Evolutionary conservation across 345 rosid species (phyloP).

Genomic region (Populus euphratica): DNA sequence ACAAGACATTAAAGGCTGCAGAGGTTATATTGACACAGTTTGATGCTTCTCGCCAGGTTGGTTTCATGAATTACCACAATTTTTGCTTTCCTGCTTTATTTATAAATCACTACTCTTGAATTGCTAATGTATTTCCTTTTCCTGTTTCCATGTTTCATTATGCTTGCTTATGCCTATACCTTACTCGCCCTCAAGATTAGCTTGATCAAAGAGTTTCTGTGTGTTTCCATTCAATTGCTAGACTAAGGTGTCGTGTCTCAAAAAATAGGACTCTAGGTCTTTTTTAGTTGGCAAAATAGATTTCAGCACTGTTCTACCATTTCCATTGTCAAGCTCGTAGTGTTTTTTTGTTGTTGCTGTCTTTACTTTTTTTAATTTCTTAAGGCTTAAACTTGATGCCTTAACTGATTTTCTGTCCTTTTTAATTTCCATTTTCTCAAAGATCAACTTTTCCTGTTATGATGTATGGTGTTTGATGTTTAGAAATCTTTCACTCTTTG

Average conservation of each 20-base stretch:
- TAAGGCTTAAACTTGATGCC: neutral
- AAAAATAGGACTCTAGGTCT: neutral
- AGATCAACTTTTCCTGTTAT: neutral
- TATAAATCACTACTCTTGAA: neutral
- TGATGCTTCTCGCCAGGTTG: conserved; percentile 80
- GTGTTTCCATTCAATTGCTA: neutral
- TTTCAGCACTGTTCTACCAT: neutral
- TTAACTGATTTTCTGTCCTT: neutral
- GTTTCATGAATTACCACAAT: conserved; percentile 14
- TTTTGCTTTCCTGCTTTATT: neutral
- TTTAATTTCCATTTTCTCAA: neutral
- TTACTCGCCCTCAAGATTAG: neutral
- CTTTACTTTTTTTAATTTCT: neutral
- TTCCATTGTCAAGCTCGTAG: neutral
- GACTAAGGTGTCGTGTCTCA: neutral
- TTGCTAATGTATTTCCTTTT: neutral
- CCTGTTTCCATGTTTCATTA: neutral
- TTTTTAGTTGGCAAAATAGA: neutral
- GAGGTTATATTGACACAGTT: conserved; percentile 77
- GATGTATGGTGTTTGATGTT: neutral
- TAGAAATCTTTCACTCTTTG: neutral
- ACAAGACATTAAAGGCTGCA: conserved; percentile 82
- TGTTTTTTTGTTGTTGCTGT: neutral
- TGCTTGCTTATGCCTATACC: neutral
- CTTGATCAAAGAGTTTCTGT: neutral